Percentiles rank a stretch among this genome's conserved stretches.
Evolutionary conservation across 495 filamentous ascomycete genomes (phyloP).

Genomic region (Letharia lupina): DNA sequence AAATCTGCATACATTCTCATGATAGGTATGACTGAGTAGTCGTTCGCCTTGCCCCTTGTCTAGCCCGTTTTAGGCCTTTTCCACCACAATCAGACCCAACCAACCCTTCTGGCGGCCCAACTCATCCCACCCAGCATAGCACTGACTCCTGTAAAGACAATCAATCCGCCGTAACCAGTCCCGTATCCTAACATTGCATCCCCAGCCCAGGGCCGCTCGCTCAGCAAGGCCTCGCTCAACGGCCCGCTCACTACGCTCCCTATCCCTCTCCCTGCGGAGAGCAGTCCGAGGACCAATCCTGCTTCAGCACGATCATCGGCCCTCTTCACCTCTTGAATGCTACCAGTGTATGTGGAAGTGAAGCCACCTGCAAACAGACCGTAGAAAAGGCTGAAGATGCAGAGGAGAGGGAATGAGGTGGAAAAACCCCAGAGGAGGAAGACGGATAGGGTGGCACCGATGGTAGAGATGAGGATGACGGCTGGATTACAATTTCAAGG

Average conservation of each 20-base stretch:
- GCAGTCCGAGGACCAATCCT: slow-evolving; percentile 53
- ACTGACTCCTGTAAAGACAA: slow-evolving; percentile 41
- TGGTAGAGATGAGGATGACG: slow-evolving; percentile 49
- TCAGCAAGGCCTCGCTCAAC: slow-evolving; percentile 48
- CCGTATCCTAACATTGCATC: slow-evolving; percentile 30
- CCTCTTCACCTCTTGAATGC: slow-evolving; percentile 47
- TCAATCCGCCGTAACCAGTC: slow-evolving; percentile 37
- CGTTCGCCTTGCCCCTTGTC: neutral
- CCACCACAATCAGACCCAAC: slow-evolving; percentile 13
- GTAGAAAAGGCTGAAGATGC: slow-evolving; percentile 56
- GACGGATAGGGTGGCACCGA: slow-evolving; percentile 50
- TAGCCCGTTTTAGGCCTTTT: neutral
- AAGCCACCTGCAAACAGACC: slow-evolving; percentile 63
- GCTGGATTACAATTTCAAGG: slow-evolving; percentile 33
- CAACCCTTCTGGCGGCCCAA: slow-evolving; percentile 20
- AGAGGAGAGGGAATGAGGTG: slow-evolving; percentile 47
- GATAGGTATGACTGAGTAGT: neutral
- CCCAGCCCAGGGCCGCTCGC: slow-evolving; percentile 27
- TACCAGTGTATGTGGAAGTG: slow-evolving; percentile 53
- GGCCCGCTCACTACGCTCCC: slow-evolving; percentile 56
- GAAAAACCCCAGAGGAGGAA: slow-evolving; percentile 62
- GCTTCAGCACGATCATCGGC: slow-evolving; percentile 42
- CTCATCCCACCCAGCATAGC: slow-evolving; percentile 19
- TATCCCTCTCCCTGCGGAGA: slow-evolving; percentile 57
- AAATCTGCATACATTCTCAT: neutral